Evolutionary conservation across 805 yeast genomes (phyloP).

Genomic region (Brettanomyces nanus): DNA sequence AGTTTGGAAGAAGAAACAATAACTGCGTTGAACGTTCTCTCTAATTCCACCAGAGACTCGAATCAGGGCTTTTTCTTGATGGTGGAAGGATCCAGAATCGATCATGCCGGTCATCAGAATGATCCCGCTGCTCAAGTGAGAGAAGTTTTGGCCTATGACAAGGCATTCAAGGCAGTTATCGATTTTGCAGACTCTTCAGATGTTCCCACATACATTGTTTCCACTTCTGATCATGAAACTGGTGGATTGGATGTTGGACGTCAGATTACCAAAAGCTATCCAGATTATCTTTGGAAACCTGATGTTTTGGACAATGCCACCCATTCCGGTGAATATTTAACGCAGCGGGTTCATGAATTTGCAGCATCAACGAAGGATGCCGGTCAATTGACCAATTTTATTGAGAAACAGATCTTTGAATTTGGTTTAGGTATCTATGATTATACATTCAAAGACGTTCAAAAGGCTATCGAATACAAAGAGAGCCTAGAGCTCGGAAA

Average conservation of each 20-base stretch:
- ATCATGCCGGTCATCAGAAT: conserved; percentile 90
- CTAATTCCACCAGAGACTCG: conserved; percentile 57
- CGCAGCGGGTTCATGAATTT: conserved; percentile 32
- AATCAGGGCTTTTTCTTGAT: conserved; percentile 81
- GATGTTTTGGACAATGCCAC: conserved; percentile 59
- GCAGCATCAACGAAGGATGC: background rate
- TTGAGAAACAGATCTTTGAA: conserved; percentile 47
- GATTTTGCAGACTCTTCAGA: conserved; percentile 62
- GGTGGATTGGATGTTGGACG: conserved; percentile 89
- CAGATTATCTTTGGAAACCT: conserved; percentile 87
- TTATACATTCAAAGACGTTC: conserved; percentile 46
- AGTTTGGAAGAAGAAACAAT: conserved; percentile 70
- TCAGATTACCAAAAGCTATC: conserved; percentile 61
- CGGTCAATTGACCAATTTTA: conserved; percentile 31
- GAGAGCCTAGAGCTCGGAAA: conserved; percentile 25
- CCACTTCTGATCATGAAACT: conserved; percentile 93
- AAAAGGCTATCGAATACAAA: conserved; percentile 29
- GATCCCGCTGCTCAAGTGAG: conserved; percentile 93
- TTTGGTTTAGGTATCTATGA: conserved; percentile 61
- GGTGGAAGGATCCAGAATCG: conserved; percentile 89
- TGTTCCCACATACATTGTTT: conserved; percentile 67
- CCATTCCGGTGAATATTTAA: conserved; percentile 71
- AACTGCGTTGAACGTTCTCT: conserved; percentile 64
- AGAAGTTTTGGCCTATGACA: conserved; percentile 83
- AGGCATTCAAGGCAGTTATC: conserved; percentile 66